Base-by-base conservation (phyloP, 2,329 filamentous ascomycete species). In the Sporothrix brunneoviolacea region DNA sequence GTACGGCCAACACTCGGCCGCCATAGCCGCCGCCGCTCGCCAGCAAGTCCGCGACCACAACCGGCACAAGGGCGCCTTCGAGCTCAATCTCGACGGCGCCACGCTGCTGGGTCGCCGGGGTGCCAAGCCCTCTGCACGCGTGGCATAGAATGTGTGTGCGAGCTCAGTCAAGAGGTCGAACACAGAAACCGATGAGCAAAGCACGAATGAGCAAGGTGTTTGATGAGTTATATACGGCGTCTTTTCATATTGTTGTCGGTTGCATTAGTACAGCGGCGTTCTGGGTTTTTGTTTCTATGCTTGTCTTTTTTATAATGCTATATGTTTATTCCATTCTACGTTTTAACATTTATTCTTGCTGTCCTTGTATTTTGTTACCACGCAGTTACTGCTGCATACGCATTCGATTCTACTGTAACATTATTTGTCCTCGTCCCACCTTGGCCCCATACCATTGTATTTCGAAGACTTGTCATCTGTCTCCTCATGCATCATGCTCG, bases 81-180 rank as follows among this genome's bases (percentile, higher is more conserved):
- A 98, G 68, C 77, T 98, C 41, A 96, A 83, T 62, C 72, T 98
- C 33, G 89, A 95, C 57, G 93, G 93, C 50, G 88, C 93, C 1
- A 97, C 91, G 2, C 69, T 98, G 46, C 73, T 98, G 4, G 91
- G 91, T 28, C 81, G 91, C 59, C 70, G 81, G 53, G 73, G 72
- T 19, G 73, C 76, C 59, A 80, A 82, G 60, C 67, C 77, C 39
- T 66, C 73, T 21, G 70, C 73, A 53, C 70, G 64, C 28, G 70
- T 70, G 40, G 70, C 61, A 49, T 67, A 57, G 60, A 50, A 22
- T 44, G 48, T 24, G 13, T 30, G 32, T 16, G 28, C n/a, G n/a
- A n/a, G n/a, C n/a, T n/a, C n/a, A n/a, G n/a, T 9, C 33, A 36
- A 36, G 33, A n/a, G 16, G 28, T 8, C 13, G 28, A 32, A 13